These are phyloP conservation scores for Globisporangium nodosum DNA, from an alignment of 352 stramenopile genomes.

Conservation along the genomic window DNA sequence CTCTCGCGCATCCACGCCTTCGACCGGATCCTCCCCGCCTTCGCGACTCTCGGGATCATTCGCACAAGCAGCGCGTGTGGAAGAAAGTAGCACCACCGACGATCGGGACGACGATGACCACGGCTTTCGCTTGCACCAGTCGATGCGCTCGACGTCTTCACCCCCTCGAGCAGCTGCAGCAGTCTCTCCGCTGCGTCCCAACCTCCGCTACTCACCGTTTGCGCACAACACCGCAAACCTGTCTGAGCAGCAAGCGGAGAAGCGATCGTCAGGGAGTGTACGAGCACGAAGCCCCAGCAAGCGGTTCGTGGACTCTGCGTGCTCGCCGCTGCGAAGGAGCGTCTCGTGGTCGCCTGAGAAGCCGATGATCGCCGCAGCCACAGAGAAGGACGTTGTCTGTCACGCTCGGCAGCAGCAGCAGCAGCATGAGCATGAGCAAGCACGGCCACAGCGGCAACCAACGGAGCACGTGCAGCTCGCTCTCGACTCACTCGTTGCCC, in stretches of 20 bases:
- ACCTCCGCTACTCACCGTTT: constrained; percentile 3
- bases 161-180: neutral
- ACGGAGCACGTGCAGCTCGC: neutral
- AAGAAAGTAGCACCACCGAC: neutral
- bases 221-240: neutral
- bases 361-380: neutral
- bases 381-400: neutral
- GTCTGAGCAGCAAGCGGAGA: neutral
- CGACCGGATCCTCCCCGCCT: neutral
- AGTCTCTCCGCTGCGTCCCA: constrained; percentile 3
- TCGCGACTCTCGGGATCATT: neutral
- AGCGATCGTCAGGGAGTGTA: too few relatives aligned
- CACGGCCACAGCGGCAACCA: too few relatives aligned
- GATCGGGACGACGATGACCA: neutral
- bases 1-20: neutral
- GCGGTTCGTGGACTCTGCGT: constrained; percentile 19
- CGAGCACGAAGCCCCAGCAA: neutral
- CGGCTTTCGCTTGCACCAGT: constrained; percentile 6
- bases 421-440: neutral
- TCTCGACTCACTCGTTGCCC: neutral
- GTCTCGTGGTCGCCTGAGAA: neutral
- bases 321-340: constrained; percentile 17
- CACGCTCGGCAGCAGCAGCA: neutral
- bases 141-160: constrained; percentile 2
- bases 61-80: neutral